phyloP scores from a whole-genome alignment of 2,329 filamentous ascomycete genomes.

The Cordyceps cateniannulata region DNA sequence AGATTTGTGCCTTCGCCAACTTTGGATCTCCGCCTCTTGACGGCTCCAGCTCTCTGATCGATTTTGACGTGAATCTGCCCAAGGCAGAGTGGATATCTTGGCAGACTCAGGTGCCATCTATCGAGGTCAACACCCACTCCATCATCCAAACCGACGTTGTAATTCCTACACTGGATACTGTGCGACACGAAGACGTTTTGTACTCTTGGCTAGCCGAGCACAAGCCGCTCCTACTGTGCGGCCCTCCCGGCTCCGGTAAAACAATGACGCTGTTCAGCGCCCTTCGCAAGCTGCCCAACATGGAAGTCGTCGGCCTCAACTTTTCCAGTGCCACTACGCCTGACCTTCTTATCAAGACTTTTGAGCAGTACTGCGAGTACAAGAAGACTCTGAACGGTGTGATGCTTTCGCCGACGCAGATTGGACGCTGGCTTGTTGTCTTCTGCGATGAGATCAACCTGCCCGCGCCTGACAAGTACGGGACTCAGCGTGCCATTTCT shows the following conservation, averaged over 20 bases:
- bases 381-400: conserved; percentile 97
- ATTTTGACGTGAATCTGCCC: conserved; percentile 86
- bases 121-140: conserved; percentile 97
- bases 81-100: conserved; percentile 85
- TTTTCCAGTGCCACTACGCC: conserved; percentile 98
- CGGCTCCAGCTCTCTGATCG: conserved; percentile 79
- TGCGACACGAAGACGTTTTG: conserved; percentile 96
- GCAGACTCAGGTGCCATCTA: conserved; percentile 88
- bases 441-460: conserved; percentile 99
- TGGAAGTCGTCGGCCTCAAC: conserved; percentile 98
- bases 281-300: conserved; percentile 90
- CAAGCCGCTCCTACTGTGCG: conserved; percentile 92
- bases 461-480: conserved; percentile 94
- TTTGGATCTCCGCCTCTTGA: conserved; percentile 79
- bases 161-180: conserved; percentile 94
- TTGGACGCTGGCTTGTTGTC: conserved; percentile 94
- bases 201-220: conserved; percentile 99
- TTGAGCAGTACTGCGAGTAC: conserved; percentile 99
- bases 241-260: conserved; percentile 96
- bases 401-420: conserved; percentile 90
- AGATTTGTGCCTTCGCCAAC: conserved; percentile 71
- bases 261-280: conserved; percentile 99
- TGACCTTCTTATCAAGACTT: conserved; percentile 96
- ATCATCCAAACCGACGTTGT: conserved; percentile 97
- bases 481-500: conserved; percentile 93